These are phyloP conservation scores for Moesziomyces parantarcticus DNA, from an alignment of 1,284 basidiomycete genomes.

Conservation along the genomic window DNA sequence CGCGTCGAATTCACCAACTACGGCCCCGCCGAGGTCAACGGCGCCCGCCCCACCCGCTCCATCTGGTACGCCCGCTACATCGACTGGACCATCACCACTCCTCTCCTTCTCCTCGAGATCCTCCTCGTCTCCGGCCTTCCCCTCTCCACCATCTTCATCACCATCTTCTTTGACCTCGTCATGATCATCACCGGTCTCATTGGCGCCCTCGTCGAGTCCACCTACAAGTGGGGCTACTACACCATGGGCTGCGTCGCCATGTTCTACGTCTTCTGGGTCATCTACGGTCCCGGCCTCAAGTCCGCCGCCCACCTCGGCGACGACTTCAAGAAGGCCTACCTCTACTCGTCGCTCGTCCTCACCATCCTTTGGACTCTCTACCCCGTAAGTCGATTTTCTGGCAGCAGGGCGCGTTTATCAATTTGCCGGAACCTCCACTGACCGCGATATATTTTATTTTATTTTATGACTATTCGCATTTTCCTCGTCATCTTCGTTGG, in stretches of 20 bases:
- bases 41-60: constrained; percentile 69
- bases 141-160: constrained; percentile 72
- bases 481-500: background rate
- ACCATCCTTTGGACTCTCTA: constrained; percentile 55
- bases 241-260: constrained; percentile 71
- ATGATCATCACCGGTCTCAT: constrained; percentile 73
- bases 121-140: constrained; percentile 73
- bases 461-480: too few species aligned
- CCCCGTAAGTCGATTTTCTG: constrained; percentile 12
- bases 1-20: constrained; percentile 71
- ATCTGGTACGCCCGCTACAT: constrained; percentile 71
- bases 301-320: constrained; percentile 69
- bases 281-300: constrained; percentile 66
- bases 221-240: constrained; percentile 72
- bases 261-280: constrained; percentile 68
- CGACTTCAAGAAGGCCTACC: constrained; percentile 70
- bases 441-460: too few species aligned
- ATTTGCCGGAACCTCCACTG: too few species aligned
- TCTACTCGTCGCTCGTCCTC: constrained; percentile 67
- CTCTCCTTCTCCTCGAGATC: constrained; percentile 73
- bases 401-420: background rate
- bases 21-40: constrained; percentile 34
- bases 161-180: constrained; percentile 72
- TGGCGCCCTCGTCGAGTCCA: constrained; percentile 71
- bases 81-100: constrained; percentile 71